Evolutionary conservation across 139 green algal species (phyloP).

Genomic region (Chlorella ohadii): DNA sequence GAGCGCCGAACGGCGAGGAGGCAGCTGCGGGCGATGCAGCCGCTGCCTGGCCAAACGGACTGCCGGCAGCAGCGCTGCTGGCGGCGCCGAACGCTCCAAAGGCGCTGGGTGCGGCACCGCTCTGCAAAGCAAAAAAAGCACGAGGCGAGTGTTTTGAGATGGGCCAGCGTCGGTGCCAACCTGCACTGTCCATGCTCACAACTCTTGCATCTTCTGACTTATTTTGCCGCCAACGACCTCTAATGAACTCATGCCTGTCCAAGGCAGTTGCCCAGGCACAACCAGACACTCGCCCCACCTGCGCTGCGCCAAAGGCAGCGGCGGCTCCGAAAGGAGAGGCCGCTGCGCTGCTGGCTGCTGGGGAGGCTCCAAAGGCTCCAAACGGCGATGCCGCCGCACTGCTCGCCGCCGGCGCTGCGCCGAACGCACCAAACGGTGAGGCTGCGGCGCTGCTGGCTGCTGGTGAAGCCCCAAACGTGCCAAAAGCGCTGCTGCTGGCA

Average conservation of each 20-base stretch:
- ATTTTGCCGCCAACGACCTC: too few relatives aligned
- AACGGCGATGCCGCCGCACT: constrained; percentile 14
- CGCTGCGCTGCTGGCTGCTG: not conserved
- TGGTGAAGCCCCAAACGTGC: constrained; percentile 1
- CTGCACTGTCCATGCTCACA: too few relatives aligned
- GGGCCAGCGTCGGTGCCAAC: too few relatives aligned
- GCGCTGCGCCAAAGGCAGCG: not conserved
- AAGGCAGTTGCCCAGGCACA: too few relatives aligned
- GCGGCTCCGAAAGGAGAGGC: constrained; percentile 9
- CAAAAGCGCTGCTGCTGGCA: constrained; percentile 1
- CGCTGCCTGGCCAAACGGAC: constrained; percentile 1
- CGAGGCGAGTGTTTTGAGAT: too few relatives aligned
- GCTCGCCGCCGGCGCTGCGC: not conserved
- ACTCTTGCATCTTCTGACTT: too few relatives aligned
- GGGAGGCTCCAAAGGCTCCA: too few relatives aligned
- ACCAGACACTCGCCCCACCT: too few relatives aligned
- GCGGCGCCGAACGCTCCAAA: constrained; percentile 26
- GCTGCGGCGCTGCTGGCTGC: not conserved
- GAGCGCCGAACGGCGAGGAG: constrained; percentile 24
- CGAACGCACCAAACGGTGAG: not conserved
- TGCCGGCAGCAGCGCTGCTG: constrained; percentile 2
- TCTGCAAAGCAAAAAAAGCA: not conserved
- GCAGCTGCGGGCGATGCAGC: not conserved
- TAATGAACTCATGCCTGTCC: too few relatives aligned
- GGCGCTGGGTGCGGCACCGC: not conserved